A percentile compares a stretch with the other conserved stretches of the same genome.
Evolutionary conservation across 148 eudicot species (phyloP).

Genomic region (Camellia japonica): DNA sequence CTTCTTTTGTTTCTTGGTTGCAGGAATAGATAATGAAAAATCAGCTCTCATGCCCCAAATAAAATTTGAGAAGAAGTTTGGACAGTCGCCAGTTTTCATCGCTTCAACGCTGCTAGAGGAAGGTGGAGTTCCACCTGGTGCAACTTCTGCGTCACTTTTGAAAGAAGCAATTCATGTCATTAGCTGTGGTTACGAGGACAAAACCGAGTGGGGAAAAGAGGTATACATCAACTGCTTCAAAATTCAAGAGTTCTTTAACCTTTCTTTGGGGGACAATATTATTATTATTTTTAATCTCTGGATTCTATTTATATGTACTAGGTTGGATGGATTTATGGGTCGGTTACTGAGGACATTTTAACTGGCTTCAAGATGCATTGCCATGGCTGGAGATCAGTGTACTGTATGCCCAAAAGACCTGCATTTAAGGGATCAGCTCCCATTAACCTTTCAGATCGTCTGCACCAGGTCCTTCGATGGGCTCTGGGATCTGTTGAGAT

Average conservation of each 20-base stretch:
- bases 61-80: conserved; percentile 86
- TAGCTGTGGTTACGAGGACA: conserved; percentile 93
- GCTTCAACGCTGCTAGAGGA: conserved; percentile 84
- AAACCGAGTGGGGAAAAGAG: conserved; percentile 99
- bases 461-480: conserved; percentile 96
- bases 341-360: conserved; percentile 94
- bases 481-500: conserved; percentile 96
- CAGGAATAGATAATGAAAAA: conserved; percentile 81
- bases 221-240: conserved; percentile 29
- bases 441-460: conserved; percentile 92
- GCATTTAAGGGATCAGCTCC: conserved; percentile 99
- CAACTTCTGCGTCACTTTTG: conserved; percentile 71
- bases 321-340: conserved; percentile 99
- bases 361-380: conserved; percentile 99
- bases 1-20: neutral
- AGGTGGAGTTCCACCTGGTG: conserved; percentile 67
- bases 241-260: neutral
- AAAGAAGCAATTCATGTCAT: conserved; percentile 98
- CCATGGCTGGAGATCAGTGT: conserved; percentile 95
- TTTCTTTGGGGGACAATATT: neutral
- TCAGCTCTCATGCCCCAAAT: conserved; percentile 78
- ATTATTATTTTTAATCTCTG: neutral
- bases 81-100: conserved; percentile 90
- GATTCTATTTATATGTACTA: conserved; percentile 17
- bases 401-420: conserved; percentile 85